Evolutionary conservation across 345 rosid species (phyloP).

Genomic region (Populus alba): DNA sequence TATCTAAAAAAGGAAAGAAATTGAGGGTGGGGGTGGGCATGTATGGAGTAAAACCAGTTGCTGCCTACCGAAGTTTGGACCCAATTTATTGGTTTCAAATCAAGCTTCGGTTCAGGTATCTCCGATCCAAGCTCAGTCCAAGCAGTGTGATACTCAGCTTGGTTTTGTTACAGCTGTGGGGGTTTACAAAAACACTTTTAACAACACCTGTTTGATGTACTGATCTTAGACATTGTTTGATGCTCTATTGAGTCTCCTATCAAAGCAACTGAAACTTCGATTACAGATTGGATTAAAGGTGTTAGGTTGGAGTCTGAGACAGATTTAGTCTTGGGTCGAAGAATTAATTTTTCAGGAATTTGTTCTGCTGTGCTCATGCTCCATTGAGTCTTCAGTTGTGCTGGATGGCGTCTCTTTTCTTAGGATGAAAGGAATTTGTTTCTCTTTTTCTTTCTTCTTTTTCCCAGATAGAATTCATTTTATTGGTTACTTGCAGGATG

Average conservation of each 20-base stretch:
- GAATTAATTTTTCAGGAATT: no score
- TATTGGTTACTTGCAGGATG: slow-evolving; percentile 41
- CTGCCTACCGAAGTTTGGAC: not conserved
- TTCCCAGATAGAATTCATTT: not conserved
- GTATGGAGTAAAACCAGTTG: not conserved
- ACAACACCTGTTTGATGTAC: not conserved
- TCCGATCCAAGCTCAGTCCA: not conserved
- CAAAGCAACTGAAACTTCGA: not conserved
- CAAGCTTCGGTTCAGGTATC: not conserved
- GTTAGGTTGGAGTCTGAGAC: not conserved
- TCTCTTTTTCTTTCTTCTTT: not conserved
- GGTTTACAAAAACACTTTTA: not conserved
- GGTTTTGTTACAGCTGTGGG: not conserved
- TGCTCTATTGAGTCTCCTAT: not conserved
- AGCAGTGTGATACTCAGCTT: not conserved
- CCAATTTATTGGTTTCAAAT: not conserved
- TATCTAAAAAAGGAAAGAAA: not conserved
- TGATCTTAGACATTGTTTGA: not conserved
- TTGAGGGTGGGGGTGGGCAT: not conserved
- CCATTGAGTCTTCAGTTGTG: no score
- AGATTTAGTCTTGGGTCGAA: not conserved
- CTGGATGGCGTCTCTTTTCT: not conserved
- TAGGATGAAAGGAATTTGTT: not conserved
- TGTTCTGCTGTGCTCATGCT: no score
- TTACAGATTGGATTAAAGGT: not conserved